Evolutionary conservation across 345 rosid genomes (phyloP).

Genomic region (Limnanthes douglasii): DNA sequence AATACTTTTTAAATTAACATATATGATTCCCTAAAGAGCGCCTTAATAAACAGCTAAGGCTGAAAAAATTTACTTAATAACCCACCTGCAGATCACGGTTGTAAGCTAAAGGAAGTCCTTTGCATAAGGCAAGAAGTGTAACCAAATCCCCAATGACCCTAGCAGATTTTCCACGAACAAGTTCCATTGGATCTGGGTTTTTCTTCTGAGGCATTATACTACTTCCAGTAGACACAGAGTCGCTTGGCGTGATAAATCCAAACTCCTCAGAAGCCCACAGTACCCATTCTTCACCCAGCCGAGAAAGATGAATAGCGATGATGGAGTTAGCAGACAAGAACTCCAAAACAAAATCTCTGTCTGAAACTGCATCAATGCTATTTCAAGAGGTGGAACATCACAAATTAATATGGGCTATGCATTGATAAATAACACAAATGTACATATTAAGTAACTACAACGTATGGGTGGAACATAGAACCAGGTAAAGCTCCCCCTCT

Average conservation of each 20-base stretch:
- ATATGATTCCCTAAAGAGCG: no score
- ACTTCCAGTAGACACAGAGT: conserved; percentile 87
- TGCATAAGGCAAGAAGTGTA: conserved; percentile 76
- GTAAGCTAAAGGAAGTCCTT: conserved; percentile 96
- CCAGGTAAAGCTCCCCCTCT: no score
- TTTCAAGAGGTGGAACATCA: no score
- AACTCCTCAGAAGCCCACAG: conserved; percentile 98
- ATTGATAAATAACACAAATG: no score
- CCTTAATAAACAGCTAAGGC: no score
- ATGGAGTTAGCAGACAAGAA: conserved; percentile 64
- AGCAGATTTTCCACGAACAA: conserved; percentile 89
- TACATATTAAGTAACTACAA: no score
- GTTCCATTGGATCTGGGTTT: conserved; percentile 99
- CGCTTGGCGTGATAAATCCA: conserved; percentile 80
- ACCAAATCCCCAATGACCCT: conserved; percentile 71
- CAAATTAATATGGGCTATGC: no score
- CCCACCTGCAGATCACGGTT: conserved; percentile 85
- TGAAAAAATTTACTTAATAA: neutral
- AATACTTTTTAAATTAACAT: no score
- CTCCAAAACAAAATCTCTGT: conserved; percentile 83
- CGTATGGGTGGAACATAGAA: no score
- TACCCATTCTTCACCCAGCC: conserved; percentile 98
- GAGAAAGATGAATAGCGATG: conserved; percentile 72
- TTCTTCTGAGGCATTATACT: conserved; percentile 99
- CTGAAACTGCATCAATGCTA: conserved; percentile 95